These are phyloP conservation scores for Centaurea solstitialis DNA, from an alignment of 129 eudicot species.

Conservation along the genomic window DNA sequence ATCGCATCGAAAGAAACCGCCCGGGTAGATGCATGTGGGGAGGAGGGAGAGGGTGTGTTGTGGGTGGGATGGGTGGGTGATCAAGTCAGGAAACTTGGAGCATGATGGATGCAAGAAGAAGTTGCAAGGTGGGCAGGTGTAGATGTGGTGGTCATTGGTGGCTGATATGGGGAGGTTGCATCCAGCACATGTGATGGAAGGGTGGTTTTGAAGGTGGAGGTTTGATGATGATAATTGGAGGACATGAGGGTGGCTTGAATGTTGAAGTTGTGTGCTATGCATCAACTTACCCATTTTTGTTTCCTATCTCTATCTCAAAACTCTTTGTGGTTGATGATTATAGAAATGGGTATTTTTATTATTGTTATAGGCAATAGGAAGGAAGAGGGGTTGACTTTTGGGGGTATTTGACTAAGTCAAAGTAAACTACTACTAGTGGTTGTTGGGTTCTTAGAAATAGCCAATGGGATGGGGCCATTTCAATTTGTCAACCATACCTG, in stretches of 20 bases:
- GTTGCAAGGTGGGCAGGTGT: constrained; percentile 53
- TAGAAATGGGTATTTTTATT: background rate
- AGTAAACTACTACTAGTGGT: constrained; percentile 18
- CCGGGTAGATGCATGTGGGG: constrained; percentile 51
- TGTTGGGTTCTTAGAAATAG: constrained; percentile 12
- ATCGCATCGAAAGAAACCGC: constrained; percentile 58
- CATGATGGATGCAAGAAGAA: constrained; percentile 57
- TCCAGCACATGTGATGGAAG: constrained; percentile 31
- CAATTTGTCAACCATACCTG: background rate
- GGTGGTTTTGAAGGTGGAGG: background rate
- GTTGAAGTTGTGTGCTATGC: constrained; percentile 41
- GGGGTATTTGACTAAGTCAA: background rate
- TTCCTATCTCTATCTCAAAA: background rate
- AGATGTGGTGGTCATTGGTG: constrained; percentile 20
- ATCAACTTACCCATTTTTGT: constrained; percentile 35
- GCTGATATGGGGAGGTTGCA: constrained; percentile 40
- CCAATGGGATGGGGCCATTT: constrained; percentile 4
- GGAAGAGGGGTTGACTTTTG: constrained; percentile 22
- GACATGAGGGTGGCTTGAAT: constrained; percentile 58
- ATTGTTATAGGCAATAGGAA: constrained; percentile 3
- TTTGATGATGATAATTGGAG: constrained; percentile 38
- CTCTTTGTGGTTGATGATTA: background rate
- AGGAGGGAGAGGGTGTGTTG: constrained; percentile 51
- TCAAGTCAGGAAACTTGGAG: constrained; percentile 44
- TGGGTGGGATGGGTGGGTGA: constrained; percentile 60